Percentiles rank a stretch among this genome's conserved stretches.
Evolutionary conservation across 208 protist species (phyloP).

Genomic region (Leishmania turanica): DNA sequence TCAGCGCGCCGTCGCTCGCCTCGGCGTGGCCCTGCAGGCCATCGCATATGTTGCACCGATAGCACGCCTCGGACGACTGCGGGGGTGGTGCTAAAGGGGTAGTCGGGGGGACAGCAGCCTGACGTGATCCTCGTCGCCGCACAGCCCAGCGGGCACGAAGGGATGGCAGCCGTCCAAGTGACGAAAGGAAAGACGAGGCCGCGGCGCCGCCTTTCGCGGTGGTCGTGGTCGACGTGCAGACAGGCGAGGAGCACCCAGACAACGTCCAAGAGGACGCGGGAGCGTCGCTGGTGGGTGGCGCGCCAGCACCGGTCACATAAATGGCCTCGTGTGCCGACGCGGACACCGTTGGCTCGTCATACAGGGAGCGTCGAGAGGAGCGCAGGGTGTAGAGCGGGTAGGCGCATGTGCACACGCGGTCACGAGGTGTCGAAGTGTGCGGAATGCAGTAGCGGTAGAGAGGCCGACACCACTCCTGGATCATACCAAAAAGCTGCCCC

Average conservation of each 20-base stretch:
- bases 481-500: slow-evolving; percentile 17
- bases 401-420: slow-evolving; percentile 51
- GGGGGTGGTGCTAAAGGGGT: slow-evolving; percentile 4
- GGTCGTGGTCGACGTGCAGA: not conserved
- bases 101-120: not conserved
- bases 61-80: slow-evolving; percentile 34
- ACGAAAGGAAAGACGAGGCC: slow-evolving; percentile 14
- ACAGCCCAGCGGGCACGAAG: slow-evolving; percentile 30
- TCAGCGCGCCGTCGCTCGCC: not conserved
- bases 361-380: slow-evolving; percentile 41
- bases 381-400: slow-evolving; percentile 72
- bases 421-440: slow-evolving; percentile 29
- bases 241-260: not conserved
- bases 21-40: slow-evolving; percentile 30
- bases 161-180: slow-evolving; percentile 23
- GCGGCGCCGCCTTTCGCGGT: not conserved
- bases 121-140: slow-evolving; percentile 11
- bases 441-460: slow-evolving; percentile 50
- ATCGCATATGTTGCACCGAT: slow-evolving; percentile 71
- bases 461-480: slow-evolving; percentile 31
- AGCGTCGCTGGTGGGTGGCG: not conserved
- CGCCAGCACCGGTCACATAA: slow-evolving; percentile 12
- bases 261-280: not conserved
- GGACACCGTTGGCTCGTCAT: slow-evolving; percentile 30
- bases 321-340: slow-evolving; percentile 16